Evolutionary conservation across 768 basidiomycete genomes (phyloP).

Genomic region (Trametes maxima): DNA sequence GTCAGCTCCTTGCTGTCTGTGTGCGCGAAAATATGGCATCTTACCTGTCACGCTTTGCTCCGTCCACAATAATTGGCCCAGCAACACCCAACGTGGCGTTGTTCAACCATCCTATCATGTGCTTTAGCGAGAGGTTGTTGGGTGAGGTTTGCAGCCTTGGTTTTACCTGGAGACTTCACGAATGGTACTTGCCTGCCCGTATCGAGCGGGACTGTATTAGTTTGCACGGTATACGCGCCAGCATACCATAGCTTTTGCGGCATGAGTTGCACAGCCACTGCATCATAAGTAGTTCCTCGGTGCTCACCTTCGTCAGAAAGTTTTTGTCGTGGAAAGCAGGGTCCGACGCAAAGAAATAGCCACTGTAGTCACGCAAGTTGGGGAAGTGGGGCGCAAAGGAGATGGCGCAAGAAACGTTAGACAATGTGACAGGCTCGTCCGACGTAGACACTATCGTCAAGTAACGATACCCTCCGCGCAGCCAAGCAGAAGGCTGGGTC

Average conservation of each 20-base stretch:
- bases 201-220: conserved; percentile 52
- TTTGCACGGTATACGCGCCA: conserved; percentile 64
- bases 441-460: conserved; percentile 49
- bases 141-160: background rate
- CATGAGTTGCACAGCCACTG: background rate
- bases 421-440: conserved; percentile 40
- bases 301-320: conserved; percentile 54
- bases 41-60: conserved; percentile 59
- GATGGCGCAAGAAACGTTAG: conserved; percentile 53
- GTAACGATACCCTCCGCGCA: conserved; percentile 58
- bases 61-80: conserved; percentile 63
- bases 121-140: conserved; percentile 1
- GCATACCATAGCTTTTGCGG: conserved; percentile 52
- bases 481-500: conserved; percentile 47
- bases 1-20: background rate
- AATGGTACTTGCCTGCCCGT: conserved; percentile 54
- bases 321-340: conserved; percentile 46
- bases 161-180: conserved; percentile 40
- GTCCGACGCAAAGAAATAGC: conserved; percentile 54
- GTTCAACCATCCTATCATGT: conserved; percentile 50
- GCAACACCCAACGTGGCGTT: conserved; percentile 56
- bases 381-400: conserved; percentile 57
- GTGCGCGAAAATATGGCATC: conserved; percentile 4
- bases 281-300: background rate
- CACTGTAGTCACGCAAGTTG: conserved; percentile 50